phyloP scores from a whole-genome alignment of 768 basidiomycete species.

The Chalciporus pseudorubinellus region DNA sequence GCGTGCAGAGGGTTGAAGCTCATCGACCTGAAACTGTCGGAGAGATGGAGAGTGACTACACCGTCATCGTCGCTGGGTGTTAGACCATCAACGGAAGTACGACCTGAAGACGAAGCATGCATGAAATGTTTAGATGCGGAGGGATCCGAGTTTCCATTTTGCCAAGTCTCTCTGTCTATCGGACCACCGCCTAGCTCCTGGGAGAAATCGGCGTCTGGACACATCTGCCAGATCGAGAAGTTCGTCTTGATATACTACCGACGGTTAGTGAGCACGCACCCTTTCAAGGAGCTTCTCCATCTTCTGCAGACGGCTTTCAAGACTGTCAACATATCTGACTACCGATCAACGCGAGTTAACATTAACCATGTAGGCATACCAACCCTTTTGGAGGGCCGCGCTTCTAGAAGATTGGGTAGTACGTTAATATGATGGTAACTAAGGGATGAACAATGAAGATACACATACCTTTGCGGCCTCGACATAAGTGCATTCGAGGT shows the following conservation, averaged over 20 bases:
- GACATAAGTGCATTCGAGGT: constrained; percentile 52
- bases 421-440: not conserved
- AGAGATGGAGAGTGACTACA: constrained; percentile 20
- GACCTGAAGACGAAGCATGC: constrained; percentile 9
- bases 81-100: constrained; percentile 19
- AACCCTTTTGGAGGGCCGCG: constrained; percentile 40
- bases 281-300: constrained; percentile 60
- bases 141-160: constrained; percentile 12
- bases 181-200: constrained; percentile 49
- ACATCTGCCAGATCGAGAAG: constrained; percentile 42
- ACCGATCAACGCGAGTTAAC: not conserved
- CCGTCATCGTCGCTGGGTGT: constrained; percentile 31
- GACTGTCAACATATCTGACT: constrained; percentile 55
- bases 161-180: constrained; percentile 41
- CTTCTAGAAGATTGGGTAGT: constrained; percentile 28
- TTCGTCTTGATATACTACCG: constrained; percentile 2
- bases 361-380: constrained; percentile 3
- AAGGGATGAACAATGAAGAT: not conserved
- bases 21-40: constrained; percentile 26
- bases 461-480: constrained; percentile 50
- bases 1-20: constrained; percentile 7
- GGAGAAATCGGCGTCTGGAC: constrained; percentile 61
- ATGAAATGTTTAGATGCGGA: constrained; percentile 14
- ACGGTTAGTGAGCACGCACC: constrained; percentile 32
- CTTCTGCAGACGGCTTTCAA: constrained; percentile 61